Evolutionary conservation across 2,329 filamentous ascomycete genomes (phyloP), one percentile per base, ranked within the genome.

Genomic region (Penicillium verrucosum): DNA sequence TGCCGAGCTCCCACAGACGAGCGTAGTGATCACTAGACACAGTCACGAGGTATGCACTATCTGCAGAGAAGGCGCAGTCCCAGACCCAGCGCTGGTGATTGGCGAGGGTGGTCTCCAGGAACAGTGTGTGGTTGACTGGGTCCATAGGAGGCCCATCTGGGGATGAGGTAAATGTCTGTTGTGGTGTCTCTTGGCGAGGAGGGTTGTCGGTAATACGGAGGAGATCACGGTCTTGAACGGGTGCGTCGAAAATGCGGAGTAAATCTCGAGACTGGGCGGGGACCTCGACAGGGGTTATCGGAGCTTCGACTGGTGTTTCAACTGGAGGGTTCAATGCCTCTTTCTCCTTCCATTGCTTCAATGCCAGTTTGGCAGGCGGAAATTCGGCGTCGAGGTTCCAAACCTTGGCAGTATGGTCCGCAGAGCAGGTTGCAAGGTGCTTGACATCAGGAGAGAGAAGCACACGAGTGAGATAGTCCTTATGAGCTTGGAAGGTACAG

Each of bases 71-170:
- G 0, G 92, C 92, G 69, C 92, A 97, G 73, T 97, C 92, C 92
- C 92, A 97, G 1, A 97, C 92, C 92, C 92, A 97, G 52, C 92
- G 87, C 77, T 97, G 92, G 75, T 97, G 92, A 53, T 89, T 90
- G 23, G 89, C 89, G 1, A 97, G 83, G 1, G 91, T 95, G 3
- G 91, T 92, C 75, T 96, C 90, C 21, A 96, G 83, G 10, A 88
- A 89, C 65, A 94, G 41, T 81, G 87, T 73, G 81, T 84, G 9
- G 70, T 76, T 68, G 70, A 73, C 64, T 47, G 74, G 68, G 61
- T 77, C 68, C 64, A 77, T 75, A 41, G 73, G 75, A 14, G 73
- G 73, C 2, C 72, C 73, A 53, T 73, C 75, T 1, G 71, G 72
- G 45, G 72, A 68, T 30, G 70, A 64, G 25, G 70, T 68, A 61